These are phyloP conservation scores for Pseudogymnoascus pannorum DNA, from an alignment of 2,329 filamentous ascomycete species.

Conservation along the genomic window DNA sequence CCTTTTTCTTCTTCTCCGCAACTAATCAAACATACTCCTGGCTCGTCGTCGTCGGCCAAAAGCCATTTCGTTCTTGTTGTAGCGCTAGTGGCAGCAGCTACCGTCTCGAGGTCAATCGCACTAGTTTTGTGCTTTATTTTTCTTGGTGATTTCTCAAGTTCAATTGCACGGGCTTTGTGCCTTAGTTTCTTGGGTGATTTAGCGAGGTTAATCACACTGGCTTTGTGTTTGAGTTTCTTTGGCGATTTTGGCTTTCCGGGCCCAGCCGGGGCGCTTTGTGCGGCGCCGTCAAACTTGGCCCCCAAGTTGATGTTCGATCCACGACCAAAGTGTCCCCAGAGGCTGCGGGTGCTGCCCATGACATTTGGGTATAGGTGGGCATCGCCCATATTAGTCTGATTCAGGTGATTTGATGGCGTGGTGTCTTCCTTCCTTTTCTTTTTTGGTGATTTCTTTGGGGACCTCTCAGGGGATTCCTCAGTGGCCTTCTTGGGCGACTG, in stretches of 20 bases:
- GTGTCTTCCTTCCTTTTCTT: not conserved
- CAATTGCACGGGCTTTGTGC: not conserved
- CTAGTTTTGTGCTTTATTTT: not conserved
- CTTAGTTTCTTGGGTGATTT: not conserved
- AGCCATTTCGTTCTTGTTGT: not conserved
- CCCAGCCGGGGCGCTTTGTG: not conserved
- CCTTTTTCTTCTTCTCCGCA: not conserved
- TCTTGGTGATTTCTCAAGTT: not conserved
- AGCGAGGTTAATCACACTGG: not conserved
- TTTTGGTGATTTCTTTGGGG: not conserved
- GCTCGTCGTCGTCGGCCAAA: not conserved
- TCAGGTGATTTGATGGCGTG: too few relatives aligned
- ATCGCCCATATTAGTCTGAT: not conserved
- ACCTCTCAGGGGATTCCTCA: not conserved
- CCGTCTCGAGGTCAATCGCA: not conserved
- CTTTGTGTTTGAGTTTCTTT: not conserved
- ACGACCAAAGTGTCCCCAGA: not conserved
- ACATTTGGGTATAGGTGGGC: not conserved
- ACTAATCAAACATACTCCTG: not conserved
- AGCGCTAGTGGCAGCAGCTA: not conserved
- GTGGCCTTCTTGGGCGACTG: not conserved
- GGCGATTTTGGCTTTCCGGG: not conserved
- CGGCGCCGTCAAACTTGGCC: not conserved
- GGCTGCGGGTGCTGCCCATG: not conserved
- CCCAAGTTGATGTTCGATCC: not conserved